Evolutionary conservation across 345 rosid species (phyloP).

Genomic region (Nasturtium officinale): DNA sequence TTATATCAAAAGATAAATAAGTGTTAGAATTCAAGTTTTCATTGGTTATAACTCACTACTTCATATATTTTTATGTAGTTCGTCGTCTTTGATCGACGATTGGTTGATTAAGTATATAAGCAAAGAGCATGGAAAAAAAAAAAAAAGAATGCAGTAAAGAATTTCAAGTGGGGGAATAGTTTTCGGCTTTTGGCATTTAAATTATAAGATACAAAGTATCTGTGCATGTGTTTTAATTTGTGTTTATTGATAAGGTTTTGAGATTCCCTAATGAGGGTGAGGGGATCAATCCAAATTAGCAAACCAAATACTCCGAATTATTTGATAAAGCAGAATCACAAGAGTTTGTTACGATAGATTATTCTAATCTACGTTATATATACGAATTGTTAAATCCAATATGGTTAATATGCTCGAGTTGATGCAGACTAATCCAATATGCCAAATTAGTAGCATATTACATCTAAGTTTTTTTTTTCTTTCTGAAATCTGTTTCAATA

Average conservation of each 20-base stretch:
- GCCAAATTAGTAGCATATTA: background rate
- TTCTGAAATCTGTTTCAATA: background rate
- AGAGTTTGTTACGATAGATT: background rate
- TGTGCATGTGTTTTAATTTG: slow-evolving; percentile 38
- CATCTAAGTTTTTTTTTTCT: background rate
- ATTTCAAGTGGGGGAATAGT: slow-evolving; percentile 26
- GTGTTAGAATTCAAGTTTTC: background rate
- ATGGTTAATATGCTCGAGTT: background rate
- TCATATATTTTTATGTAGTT: background rate
- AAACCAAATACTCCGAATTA: slow-evolving; percentile 14
- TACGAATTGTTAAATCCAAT: background rate
- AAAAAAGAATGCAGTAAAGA: slow-evolving; percentile 1
- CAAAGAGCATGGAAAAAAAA: slow-evolving; percentile 7
- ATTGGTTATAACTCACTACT: background rate
- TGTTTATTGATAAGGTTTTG: slow-evolving; percentile 28
- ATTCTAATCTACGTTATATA: background rate
- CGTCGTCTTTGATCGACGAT: slow-evolving; percentile 11
- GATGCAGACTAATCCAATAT: background rate
- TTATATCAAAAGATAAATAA: background rate
- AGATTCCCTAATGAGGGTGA: slow-evolving; percentile 32
- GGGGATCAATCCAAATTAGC: slow-evolving; percentile 36
- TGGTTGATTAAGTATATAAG: slow-evolving; percentile 17
- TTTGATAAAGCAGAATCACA: background rate
- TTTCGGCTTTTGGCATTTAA: slow-evolving; percentile 6
- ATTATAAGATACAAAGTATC: slow-evolving; percentile 18